Conservation (phyloP, 306 rosid species). For the Bauhinia variegata region DNA sequence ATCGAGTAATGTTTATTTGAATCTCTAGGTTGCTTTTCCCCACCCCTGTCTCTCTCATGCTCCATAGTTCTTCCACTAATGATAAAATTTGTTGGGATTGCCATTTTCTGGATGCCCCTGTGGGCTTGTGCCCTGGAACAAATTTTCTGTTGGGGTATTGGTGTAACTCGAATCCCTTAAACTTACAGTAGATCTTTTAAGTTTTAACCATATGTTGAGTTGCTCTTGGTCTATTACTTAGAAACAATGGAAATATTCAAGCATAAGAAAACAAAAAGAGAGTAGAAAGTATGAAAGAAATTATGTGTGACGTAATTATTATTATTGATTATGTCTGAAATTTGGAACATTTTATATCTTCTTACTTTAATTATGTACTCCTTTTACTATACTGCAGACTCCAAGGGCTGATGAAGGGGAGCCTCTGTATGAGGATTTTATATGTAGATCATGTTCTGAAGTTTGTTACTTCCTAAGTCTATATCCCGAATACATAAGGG, state of each 20-base stretch:
- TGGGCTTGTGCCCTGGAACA: conserved; percentile 22
- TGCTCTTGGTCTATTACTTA: not conserved
- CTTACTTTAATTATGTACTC: conserved; percentile 5
- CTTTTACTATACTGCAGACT: conserved; percentile 54
- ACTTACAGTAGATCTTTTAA: not conserved
- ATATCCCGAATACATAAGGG: conserved; percentile 70
- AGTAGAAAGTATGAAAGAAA: not conserved
- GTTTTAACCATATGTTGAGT: not conserved
- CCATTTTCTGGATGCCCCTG: conserved; percentile 16
- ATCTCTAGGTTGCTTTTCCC: not conserved
- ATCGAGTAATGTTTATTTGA: conserved; percentile 1
- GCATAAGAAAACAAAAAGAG: not conserved
- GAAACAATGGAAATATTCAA: not conserved
- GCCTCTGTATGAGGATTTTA: conserved; percentile 83
- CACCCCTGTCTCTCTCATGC: too few species aligned
- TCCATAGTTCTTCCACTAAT: conserved; percentile 5
- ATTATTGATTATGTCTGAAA: not conserved
- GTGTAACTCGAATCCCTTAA: not conserved
- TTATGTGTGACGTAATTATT: conserved; percentile 12
- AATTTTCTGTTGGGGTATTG: not conserved
- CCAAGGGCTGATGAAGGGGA: conserved; percentile 97
- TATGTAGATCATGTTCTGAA: conserved; percentile 79
- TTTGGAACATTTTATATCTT: not conserved
- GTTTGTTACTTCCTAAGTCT: conserved; percentile 65
- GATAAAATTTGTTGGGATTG: conserved; percentile 13